Evolutionary conservation across 345 rosid genomes (phyloP).

Genomic region (Psidium guajava): DNA sequence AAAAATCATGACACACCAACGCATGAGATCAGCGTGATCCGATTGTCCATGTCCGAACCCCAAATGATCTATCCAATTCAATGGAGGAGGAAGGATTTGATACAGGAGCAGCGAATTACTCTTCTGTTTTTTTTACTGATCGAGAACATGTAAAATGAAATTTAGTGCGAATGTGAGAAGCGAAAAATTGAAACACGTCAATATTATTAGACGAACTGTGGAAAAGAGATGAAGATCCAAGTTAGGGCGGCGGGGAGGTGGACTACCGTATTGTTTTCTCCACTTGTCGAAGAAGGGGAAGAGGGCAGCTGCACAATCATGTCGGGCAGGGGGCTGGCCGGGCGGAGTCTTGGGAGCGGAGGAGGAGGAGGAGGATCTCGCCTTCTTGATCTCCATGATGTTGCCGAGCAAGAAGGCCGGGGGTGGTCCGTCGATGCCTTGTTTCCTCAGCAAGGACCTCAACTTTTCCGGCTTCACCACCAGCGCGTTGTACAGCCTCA

Average conservation of each 20-base stretch:
- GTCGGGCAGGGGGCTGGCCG: constrained; percentile 3
- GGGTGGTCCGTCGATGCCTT: constrained; percentile 30
- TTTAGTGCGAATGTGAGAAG: not conserved
- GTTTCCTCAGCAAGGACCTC: constrained; percentile 17
- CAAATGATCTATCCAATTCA: not conserved
- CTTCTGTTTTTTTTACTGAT: not conserved
- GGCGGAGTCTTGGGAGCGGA: not conserved
- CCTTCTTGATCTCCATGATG: constrained; percentile 22
- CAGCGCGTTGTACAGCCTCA: constrained; percentile 10
- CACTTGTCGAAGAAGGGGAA: constrained; percentile 26
- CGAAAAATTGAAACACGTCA: not conserved
- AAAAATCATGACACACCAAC: not conserved
- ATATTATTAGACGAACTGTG: not conserved
- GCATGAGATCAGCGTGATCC: not conserved
- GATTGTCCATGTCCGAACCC: not conserved
- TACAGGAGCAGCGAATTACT: not conserved
- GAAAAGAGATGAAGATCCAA: not conserved
- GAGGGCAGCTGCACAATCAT: constrained; percentile 17
- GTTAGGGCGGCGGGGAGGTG: not conserved
- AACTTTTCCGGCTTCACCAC: constrained; percentile 23
- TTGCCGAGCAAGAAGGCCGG: constrained; percentile 30
- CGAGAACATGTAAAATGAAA: not conserved
- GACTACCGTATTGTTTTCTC: constrained; percentile 24
- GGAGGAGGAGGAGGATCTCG: not conserved
- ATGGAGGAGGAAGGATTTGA: not conserved